Evolutionary conservation across 345 rosid species (phyloP).

Genomic region (Lepidium africanum): DNA sequence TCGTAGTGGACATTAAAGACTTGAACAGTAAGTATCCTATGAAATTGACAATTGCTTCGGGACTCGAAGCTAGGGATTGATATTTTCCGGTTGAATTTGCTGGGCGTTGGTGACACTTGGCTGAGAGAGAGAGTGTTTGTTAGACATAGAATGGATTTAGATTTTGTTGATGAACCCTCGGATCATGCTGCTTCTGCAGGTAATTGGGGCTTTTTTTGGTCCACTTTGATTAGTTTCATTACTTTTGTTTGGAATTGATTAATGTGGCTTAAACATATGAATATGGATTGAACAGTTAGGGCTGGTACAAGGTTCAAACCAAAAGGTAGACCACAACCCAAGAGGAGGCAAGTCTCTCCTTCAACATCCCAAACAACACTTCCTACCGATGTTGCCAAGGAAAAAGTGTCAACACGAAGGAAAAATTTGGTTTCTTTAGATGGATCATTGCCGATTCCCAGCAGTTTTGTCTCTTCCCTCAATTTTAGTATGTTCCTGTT

Average conservation of each 20-base stretch:
- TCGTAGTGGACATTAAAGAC: neutral
- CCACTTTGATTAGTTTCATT: neutral
- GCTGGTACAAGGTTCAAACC: slow-evolving; percentile 32
- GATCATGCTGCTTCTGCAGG: neutral
- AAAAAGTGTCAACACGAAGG: neutral
- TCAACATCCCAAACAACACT: slow-evolving; percentile 11
- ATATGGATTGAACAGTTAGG: slow-evolving; percentile 6
- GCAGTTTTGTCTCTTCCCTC: slow-evolving; percentile 14
- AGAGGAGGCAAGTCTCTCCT: slow-evolving; percentile 14
- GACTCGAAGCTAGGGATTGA: neutral
- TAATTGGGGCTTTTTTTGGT: neutral
- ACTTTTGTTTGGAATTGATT: neutral
- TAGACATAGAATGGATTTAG: neutral
- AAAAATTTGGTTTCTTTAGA: neutral
- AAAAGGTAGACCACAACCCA: slow-evolving; percentile 22
- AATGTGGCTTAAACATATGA: neutral
- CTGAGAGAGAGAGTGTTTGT: no score
- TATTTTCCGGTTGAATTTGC: neutral
- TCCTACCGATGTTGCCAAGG: neutral
- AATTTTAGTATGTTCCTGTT: neutral
- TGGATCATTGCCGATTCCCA: neutral
- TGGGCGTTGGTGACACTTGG: neutral
- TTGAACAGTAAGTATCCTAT: neutral
- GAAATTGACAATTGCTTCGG: neutral
- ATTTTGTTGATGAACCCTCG: neutral